A percentile compares a stretch with the other conserved stretches of the same genome.
Conservation (phyloP, 2,329 filamentous ascomycete genomes). For the Alternaria rosae region DNA sequence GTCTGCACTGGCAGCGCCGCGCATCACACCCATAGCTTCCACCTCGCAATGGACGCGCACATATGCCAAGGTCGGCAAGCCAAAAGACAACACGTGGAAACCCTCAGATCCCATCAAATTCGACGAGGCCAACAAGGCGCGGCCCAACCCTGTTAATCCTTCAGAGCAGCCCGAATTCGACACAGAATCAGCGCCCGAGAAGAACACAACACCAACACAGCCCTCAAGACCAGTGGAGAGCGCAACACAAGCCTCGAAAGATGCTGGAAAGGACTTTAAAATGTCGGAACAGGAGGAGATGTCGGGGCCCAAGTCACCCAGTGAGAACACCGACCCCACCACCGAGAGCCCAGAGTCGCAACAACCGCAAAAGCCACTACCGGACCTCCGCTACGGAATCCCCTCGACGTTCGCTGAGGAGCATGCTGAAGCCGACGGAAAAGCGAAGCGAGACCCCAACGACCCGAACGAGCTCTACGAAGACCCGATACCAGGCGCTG, state of each 20-base stretch:
- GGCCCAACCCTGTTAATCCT: slow-evolving; percentile 33
- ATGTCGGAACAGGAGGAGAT: slow-evolving; percentile 49
- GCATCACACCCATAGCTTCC: slow-evolving; percentile 37
- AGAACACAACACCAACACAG: slow-evolving; percentile 32
- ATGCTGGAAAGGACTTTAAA: slow-evolving; percentile 28
- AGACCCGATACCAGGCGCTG: slow-evolving; percentile 53
- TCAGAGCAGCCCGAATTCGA: slow-evolving; percentile 49
- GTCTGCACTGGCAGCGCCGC: slow-evolving; percentile 35
- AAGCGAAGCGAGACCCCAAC: slow-evolving; percentile 36
- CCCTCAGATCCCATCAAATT: slow-evolving; percentile 51
- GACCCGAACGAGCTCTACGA: slow-evolving; percentile 61
- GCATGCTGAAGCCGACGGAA: slow-evolving; percentile 53
- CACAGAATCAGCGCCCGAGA: slow-evolving; percentile 19
- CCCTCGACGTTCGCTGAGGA: slow-evolving; percentile 89
- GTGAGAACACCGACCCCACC: slow-evolving; percentile 48
- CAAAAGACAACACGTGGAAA: slow-evolving; percentile 53
- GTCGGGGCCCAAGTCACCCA: slow-evolving; percentile 42
- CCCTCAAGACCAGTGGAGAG: slow-evolving; percentile 34
- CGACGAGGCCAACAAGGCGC: slow-evolving; percentile 34
- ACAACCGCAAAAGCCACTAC: slow-evolving; percentile 71
- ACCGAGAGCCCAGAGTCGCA: slow-evolving; percentile 51
- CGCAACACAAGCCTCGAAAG: slow-evolving; percentile 22
- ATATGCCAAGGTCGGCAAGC: slow-evolving; percentile 32
- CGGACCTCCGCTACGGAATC: slow-evolving; percentile 92
- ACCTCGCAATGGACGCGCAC: slow-evolving; percentile 37